A percentile compares a stretch with the other conserved stretches of the same genome.
Evolutionary conservation across 2,329 filamentous ascomycete species (phyloP).

Genomic region (Sporothrix pallida): DNA sequence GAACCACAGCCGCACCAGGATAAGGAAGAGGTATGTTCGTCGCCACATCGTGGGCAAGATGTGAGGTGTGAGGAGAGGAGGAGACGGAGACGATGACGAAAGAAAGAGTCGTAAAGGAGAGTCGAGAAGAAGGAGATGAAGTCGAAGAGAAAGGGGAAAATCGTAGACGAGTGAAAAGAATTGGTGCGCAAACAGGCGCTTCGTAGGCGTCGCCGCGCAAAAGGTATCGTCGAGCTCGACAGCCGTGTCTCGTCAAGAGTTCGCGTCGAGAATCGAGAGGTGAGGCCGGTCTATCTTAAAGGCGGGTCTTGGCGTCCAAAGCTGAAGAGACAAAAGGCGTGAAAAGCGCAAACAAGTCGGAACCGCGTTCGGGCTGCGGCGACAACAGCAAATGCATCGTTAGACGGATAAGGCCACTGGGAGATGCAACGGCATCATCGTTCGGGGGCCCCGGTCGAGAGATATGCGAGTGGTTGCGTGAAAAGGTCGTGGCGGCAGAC

Average conservation of each 20-base stretch:
- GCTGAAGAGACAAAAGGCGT: neutral
- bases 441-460: neutral
- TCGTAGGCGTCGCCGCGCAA: neutral
- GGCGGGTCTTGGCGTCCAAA: neutral
- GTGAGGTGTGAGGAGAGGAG: constrained; percentile 1
- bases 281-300: neutral
- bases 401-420: constrained; percentile 21
- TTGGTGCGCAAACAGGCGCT: neutral
- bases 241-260: neutral
- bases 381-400: constrained; percentile 34
- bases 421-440: neutral
- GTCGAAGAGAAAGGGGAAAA: neutral
- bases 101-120: neutral
- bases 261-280: neutral
- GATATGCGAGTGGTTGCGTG: neutral
- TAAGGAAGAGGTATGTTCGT: constrained; percentile 81
- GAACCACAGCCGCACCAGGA: constrained; percentile 90
- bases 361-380: constrained; percentile 35
- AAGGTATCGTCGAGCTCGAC: neutral
- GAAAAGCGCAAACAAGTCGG: constrained; percentile 25
- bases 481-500: neutral
- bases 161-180: neutral
- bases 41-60: constrained; percentile 73
- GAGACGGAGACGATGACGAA: constrained; percentile 20
- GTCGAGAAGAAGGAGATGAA: neutral